Evolutionary conservation across 495 filamentous ascomycete species (phyloP), one percentile per base, ranked within the genome.

Genomic region (Letharia columbiana): DNA sequence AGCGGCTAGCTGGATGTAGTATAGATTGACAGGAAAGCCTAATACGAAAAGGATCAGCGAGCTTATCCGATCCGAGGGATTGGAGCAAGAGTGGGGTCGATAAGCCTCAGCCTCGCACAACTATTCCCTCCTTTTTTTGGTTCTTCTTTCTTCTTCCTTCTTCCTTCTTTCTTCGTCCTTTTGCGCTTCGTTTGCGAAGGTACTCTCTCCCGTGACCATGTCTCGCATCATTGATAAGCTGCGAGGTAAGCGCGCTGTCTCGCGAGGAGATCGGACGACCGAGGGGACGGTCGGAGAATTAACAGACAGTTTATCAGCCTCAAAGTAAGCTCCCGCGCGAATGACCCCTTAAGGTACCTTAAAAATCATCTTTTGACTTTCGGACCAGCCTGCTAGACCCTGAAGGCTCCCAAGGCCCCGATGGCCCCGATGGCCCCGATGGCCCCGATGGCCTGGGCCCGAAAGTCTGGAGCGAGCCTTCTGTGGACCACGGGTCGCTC

Each of bases 381-480:
- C 17, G 47, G 10, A 50, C 20, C n/a, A 50, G 47, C 9, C 47
- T 50, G 2, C 9, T 28, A 28, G 9, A 1, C n/a, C 47, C n/a
- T 7, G n/a, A 50, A 1, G 47, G 9, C n/a, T n/a, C 47, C 37
- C 23, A 28, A 28, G 9, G 1, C n/a, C 47, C n/a, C n/a, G n/a
- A 50, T 1, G 47, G 9, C 9, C n/a, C n/a, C n/a, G n/a, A n/a
- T n/a, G n/a, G n/a, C n/a, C n/a, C n/a, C n/a, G n/a, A n/a, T n/a
- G n/a, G n/a, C n/a, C 47, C 47, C 47, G n/a, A 50, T 12, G 47
- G 47, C 1, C 47, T 50, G 8, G 47, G 47, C n/a, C 10, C 28
- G 47, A 28, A 50, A 50, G 47, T 50, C 47, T 50, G 47, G 47
- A 50, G 47, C n/a, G 47, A 50, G n/a, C 47, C 47, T 50, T 23